Evolutionary conservation across 371 early-diverging fungal genomes (phyloP), one percentile per base, ranked within the genome.

Genomic region (Circinella umbellata): DNA sequence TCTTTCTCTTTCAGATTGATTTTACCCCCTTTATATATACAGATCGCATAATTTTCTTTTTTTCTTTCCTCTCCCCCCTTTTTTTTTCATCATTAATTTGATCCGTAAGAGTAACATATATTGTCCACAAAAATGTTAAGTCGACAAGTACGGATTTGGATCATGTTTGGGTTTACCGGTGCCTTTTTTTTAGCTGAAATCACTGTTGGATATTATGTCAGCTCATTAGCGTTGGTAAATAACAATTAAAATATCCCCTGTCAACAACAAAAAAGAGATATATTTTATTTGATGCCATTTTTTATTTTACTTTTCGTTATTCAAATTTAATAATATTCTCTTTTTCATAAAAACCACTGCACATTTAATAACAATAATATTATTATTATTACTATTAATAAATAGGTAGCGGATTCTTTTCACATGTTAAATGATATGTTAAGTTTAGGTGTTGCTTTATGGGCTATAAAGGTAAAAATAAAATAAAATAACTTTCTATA

Each of bases 371-470:
- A n/a, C n/a, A n/a, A n/a, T n/a, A n/a, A n/a, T n/a, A n/a, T n/a
- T n/a, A n/a, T n/a, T n/a, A n/a, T n/a, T n/a, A n/a, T n/a, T n/a
- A n/a, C n/a, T n/a, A n/a, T n/a, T n/a, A n/a, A n/a, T n/a, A n/a
- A 5, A 15, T 63, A 83, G 69, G 82, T 97, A n/a, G 96, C 96
- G 1, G 97, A 97, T 80, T 90, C 94, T 1, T 97, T 95, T 85
- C 97, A 97, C 77, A 95, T 95, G 96, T 79, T 96, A 55, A 92
- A 89, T 67, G 97, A 97, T 80, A 85, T 96, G 39, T 73, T 94
- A 9, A 86, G 92, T 49, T 87, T 95, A 71, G 76, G 87, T 42
- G 90, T 97, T 51, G 96, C 94, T n/a, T 81, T 93, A 42, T 93
- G 92, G 82, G 96, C 97, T 36, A 92, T 95, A 53, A 80, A 84